Base-by-base conservation (phyloP, 257 asterid species). In the Knoxia roxburghii region DNA sequence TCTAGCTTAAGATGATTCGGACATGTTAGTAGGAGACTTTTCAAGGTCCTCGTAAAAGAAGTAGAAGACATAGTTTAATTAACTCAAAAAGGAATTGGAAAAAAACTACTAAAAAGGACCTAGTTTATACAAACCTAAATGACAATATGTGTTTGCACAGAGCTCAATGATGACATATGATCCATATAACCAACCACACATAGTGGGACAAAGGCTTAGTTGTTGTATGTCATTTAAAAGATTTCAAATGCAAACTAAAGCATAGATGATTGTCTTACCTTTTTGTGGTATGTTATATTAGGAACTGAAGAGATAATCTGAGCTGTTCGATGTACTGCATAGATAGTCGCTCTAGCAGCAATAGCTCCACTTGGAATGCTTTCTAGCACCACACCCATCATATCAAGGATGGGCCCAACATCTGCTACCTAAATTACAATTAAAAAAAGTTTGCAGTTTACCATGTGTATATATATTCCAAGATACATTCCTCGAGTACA, bases 301-400 rank as follows among this genome's bases (percentile, higher is more conserved):
- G 86, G 84, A 72, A 82, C 49, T 48, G 82, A 55, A 62, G 82
- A 82, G 33, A 75, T 73, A 65, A 82, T 73, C 57, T 79, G 82
- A 46, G 80, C 78, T 40, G 84, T 76, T 64, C 76, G 82, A 68
- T 76, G 73, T 59, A 82, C 80, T 61, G 84, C 79, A 53, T 78
- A 69, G 32, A 82, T 77, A 27, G 67, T 79, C 56, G 86, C 69
- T 70, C 86, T 79, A 46, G 84, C 80, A 43, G 74, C 68, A 41
- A 40, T 63, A 20, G 68, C 10, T 74, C 64, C 55, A 49, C 75
- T 35, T 51, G 84, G 82, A 66, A 82, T 68, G 61, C 73, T 76
- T 69, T 82, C 86, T 49, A 82, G 84, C 71, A 79, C 84, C 69
- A 76, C 81, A 56, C 75, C 82, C 78, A 82, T 73, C 82, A 79